These are phyloP conservation scores for Penicillium paradoxum DNA, from an alignment of 495 filamentous ascomycete genomes.

Conservation along the genomic window DNA sequence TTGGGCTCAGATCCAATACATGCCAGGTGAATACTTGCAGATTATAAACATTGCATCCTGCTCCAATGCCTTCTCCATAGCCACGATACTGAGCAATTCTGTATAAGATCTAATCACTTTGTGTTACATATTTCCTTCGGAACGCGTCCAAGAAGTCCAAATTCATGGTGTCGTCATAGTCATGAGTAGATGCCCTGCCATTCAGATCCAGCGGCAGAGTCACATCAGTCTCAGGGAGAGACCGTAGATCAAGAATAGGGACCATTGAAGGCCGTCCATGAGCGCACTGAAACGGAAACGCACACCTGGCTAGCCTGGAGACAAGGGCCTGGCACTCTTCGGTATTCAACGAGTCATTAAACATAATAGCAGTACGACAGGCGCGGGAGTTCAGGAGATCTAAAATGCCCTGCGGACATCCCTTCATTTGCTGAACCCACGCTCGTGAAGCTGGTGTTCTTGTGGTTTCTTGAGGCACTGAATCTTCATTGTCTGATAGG, in stretches of 20 bases:
- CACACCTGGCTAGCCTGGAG: conserved; percentile 56
- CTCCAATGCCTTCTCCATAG: no score
- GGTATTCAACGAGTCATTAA: conserved; percentile 70
- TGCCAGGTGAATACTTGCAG: no score
- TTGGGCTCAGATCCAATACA: no score
- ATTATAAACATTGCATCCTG: no score
- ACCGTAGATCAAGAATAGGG: conserved; percentile 58
- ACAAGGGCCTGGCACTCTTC: conserved; percentile 66
- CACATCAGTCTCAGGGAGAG: neutral
- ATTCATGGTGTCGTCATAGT: conserved; percentile 8
- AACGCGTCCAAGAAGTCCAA: conserved; percentile 19
- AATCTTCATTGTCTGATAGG: neutral
- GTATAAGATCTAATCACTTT: neutral
- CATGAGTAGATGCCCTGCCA: neutral
- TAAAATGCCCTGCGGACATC: conserved; percentile 71
- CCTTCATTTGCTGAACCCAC: conserved; percentile 58
- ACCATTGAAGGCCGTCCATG: conserved; percentile 79
- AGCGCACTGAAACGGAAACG: conserved; percentile 90
- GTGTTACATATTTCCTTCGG: conserved; percentile 7
- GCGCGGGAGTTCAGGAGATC: conserved; percentile 87
- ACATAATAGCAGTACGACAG: conserved; percentile 93
- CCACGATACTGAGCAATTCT: neutral
- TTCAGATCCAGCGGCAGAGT: neutral
- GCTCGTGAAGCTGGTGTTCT: neutral
- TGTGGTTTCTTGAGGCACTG: neutral